Percentiles rank a stretch among this genome's conserved stretches.
phyloP scores from a whole-genome alignment of 257 asterid genomes.

The Nicotiana paniculata region DNA sequence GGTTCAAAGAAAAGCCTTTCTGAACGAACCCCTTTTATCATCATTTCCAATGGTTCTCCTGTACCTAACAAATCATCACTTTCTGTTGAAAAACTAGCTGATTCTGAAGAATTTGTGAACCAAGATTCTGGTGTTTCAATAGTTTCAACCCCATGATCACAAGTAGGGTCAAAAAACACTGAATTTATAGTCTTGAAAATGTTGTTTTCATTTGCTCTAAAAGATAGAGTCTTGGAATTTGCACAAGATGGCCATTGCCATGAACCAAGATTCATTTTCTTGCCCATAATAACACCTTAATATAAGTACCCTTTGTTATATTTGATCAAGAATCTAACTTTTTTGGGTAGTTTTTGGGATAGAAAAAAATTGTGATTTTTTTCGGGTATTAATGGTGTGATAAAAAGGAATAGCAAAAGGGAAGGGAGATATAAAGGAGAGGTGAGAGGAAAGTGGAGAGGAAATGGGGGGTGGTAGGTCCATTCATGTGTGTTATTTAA shows the following conservation, averaged over 20 bases:
- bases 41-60: conserved; percentile 9
- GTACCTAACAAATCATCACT: conserved; percentile 15
- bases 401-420: conserved; percentile 23
- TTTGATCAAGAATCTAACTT: not conserved
- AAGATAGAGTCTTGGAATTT: conserved; percentile 30
- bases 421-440: conserved; percentile 13
- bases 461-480: conserved; percentile 26
- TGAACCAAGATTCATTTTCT: conserved; percentile 29
- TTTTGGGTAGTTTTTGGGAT: not conserved
- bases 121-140: conserved; percentile 49
- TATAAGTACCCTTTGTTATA: not conserved
- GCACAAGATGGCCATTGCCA: conserved; percentile 39
- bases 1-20: conserved; percentile 25
- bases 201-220: conserved; percentile 10
- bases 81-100: conserved; percentile 38
- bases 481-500: not conserved
- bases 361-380: conserved; percentile 7
- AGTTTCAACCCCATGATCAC: not conserved
- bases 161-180: conserved; percentile 44
- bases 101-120: conserved; percentile 60
- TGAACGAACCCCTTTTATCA: conserved; percentile 14
- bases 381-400: conserved; percentile 36
- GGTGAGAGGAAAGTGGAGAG: conserved; percentile 42
- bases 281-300: not conserved
- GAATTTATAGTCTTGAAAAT: conserved; percentile 66